Conservation (phyloP, 306 rosid genomes). For the Rosa chinensis region DNA sequence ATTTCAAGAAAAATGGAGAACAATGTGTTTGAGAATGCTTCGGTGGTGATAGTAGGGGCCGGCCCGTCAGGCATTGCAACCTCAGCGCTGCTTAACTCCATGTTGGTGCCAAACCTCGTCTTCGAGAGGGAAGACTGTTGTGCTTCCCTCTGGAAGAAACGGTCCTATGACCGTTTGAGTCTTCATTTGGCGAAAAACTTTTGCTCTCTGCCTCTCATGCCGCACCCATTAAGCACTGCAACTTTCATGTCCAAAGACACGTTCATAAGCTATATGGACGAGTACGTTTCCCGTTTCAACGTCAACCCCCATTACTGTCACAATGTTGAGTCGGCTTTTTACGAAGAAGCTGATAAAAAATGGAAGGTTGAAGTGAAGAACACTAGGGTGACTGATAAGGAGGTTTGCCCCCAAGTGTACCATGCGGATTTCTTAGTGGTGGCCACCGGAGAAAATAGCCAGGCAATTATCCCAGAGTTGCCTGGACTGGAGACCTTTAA, state of each 20-base stretch:
- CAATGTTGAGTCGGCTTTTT: slow-evolving; percentile 24
- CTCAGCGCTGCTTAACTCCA: slow-evolving; percentile 33
- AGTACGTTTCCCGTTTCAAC: slow-evolving; percentile 28
- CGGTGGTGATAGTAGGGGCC: slow-evolving; percentile 39
- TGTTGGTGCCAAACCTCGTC: slow-evolving; percentile 34
- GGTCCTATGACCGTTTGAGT: slow-evolving; percentile 40
- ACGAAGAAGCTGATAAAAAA: slow-evolving; percentile 7
- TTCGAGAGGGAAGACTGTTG: slow-evolving; percentile 49
- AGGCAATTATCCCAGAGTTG: slow-evolving; percentile 28
- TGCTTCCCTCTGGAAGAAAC: slow-evolving; percentile 55
- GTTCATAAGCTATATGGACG: slow-evolving; percentile 37
- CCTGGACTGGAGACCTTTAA: slow-evolving; percentile 33
- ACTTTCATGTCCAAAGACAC: slow-evolving; percentile 29
- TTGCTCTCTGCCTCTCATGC: slow-evolving; percentile 34
- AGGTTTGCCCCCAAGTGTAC: neutral
- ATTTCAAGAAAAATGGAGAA: neutral
- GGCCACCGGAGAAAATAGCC: slow-evolving; percentile 43
- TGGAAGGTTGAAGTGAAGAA: slow-evolving; percentile 36
- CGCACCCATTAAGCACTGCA: slow-evolving; percentile 26
- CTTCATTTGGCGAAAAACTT: slow-evolving; percentile 47
- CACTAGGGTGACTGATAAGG: neutral
- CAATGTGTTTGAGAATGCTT: neutral
- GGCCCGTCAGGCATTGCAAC: slow-evolving; percentile 56
- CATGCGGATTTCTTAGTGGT: slow-evolving; percentile 31
- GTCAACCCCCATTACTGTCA: slow-evolving; percentile 35